Conservation (phyloP, 352 stramenopile species). For the Globisporangium spiculum region DNA sequence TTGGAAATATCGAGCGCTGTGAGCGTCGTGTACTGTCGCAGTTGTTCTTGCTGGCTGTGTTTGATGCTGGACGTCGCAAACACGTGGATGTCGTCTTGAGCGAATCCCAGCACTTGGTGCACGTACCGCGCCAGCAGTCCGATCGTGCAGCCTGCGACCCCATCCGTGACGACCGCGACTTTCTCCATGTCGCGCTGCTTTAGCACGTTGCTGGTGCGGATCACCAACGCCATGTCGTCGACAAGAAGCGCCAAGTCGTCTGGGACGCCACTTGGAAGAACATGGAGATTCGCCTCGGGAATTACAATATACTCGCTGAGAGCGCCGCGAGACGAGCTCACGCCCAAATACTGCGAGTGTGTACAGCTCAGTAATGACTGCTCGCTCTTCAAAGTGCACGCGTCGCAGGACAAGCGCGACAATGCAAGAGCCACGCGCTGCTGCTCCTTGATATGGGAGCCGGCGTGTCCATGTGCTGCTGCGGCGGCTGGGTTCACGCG, state of each 20-base stretch:
- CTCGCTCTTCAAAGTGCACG: background rate
- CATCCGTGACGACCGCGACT: slow-evolving; percentile 28
- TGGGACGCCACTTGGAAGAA: slow-evolving; percentile 27
- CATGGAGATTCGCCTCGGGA: slow-evolving; percentile 29
- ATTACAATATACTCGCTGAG: slow-evolving; percentile 45
- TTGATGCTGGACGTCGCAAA: slow-evolving; percentile 20
- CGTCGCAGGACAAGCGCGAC: slow-evolving; percentile 16
- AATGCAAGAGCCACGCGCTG: slow-evolving; percentile 23
- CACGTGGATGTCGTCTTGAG: slow-evolving; percentile 26
- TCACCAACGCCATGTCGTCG: slow-evolving; percentile 34
- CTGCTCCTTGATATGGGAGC: slow-evolving; percentile 6
- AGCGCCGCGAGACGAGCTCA: slow-evolving; percentile 29
- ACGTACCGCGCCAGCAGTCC: slow-evolving; percentile 29
- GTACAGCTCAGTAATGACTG: background rate
- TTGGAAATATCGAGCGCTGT: slow-evolving; percentile 35
- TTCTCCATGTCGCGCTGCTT: slow-evolving; percentile 19
- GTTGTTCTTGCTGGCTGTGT: background rate
- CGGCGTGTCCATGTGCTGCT: background rate
- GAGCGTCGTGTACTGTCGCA: slow-evolving; percentile 23
- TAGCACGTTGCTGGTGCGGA: slow-evolving; percentile 34
- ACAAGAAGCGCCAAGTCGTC: slow-evolving; percentile 44
- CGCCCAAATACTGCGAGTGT: slow-evolving; percentile 21
- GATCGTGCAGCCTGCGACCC: slow-evolving; percentile 19
- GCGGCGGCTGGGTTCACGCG: slow-evolving; percentile 11
- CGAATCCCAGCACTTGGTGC: slow-evolving; percentile 23